Conservation (phyloP, 371 early-diverging fungal species). For the Coemansia sp. region DNA sequence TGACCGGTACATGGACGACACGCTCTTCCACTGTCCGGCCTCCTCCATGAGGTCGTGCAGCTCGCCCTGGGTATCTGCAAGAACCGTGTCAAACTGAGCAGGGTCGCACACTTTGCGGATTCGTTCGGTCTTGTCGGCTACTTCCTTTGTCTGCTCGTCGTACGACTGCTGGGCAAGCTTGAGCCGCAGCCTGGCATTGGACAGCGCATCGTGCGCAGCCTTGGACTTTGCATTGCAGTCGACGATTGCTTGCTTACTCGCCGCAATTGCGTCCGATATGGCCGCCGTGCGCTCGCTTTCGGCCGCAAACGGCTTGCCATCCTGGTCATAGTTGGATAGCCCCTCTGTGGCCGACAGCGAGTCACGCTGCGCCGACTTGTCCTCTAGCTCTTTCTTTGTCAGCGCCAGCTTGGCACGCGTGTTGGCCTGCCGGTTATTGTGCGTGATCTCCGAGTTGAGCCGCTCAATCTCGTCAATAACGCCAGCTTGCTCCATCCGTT, state of each 20-base stretch:
- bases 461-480: constrained; percentile 35
- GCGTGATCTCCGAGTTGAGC: constrained; percentile 39
- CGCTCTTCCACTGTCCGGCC: constrained; percentile 55
- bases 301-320: constrained; percentile 9
- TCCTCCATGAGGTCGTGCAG: constrained; percentile 42
- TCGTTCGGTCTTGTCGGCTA: constrained; percentile 18
- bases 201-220: constrained; percentile 32
- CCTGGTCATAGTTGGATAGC: constrained; percentile 8
- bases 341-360: constrained; percentile 25
- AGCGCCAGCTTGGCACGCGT: constrained; percentile 60
- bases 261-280: constrained; percentile 17
- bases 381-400: constrained; percentile 51
- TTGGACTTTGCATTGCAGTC: constrained; percentile 25
- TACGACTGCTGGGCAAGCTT: constrained; percentile 21
- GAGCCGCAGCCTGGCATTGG: constrained; percentile 28
- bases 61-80: constrained; percentile 30
- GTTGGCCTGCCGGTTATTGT: constrained; percentile 54
- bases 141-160: constrained; percentile 20
- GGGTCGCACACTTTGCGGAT: constrained; percentile 22
- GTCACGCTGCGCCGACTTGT: constrained; percentile 21
- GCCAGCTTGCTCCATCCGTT: constrained; percentile 30
- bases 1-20: constrained; percentile 59
- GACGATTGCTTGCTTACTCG: constrained; percentile 21
- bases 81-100: constrained; percentile 15
- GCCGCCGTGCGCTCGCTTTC: constrained; percentile 23